These are phyloP conservation scores for Phytophthora fragariaefolia DNA, from an alignment of 352 stramenopile species.

Conservation along the genomic window DNA sequence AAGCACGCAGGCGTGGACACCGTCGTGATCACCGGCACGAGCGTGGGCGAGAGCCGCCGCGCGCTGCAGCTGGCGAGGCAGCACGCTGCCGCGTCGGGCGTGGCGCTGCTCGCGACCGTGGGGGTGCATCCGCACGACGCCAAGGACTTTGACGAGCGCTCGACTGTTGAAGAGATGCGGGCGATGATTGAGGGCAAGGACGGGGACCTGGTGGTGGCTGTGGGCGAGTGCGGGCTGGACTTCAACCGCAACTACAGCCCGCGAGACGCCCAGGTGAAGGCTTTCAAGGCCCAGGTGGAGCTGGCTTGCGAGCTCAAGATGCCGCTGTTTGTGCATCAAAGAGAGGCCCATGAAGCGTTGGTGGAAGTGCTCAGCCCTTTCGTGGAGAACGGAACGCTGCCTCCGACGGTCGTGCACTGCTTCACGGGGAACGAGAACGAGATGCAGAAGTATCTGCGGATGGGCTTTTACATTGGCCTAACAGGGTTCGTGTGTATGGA, in stretches of 20 bases:
- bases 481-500: constrained; percentile 80
- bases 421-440: constrained; percentile 69
- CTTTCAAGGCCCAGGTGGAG: constrained; percentile 91
- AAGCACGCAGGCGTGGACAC: constrained; percentile 66
- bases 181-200: constrained; percentile 46
- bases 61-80: constrained; percentile 49
- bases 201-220: constrained; percentile 79
- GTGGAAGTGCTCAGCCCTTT: constrained; percentile 63
- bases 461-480: constrained; percentile 80
- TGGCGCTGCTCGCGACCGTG: constrained; percentile 87
- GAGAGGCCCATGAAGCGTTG: constrained; percentile 65
- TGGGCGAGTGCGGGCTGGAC: constrained; percentile 96
- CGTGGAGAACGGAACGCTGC: constrained; percentile 42
- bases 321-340: constrained; percentile 95
- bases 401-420: constrained; percentile 73
- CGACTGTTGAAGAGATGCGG: constrained; percentile 49
- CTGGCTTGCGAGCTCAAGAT: constrained; percentile 82
- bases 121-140: constrained; percentile 95
- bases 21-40: constrained; percentile 91
- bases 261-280: constrained; percentile 88
- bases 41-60: constrained; percentile 42
- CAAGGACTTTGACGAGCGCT: constrained; percentile 69
- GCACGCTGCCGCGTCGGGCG: constrained; percentile 24
- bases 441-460: constrained; percentile 56
- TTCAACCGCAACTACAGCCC: constrained; percentile 96